Base-by-base conservation (phyloP, 2,329 filamentous ascomycete genomes). In the Trichoderma atrobrunneum region DNA sequence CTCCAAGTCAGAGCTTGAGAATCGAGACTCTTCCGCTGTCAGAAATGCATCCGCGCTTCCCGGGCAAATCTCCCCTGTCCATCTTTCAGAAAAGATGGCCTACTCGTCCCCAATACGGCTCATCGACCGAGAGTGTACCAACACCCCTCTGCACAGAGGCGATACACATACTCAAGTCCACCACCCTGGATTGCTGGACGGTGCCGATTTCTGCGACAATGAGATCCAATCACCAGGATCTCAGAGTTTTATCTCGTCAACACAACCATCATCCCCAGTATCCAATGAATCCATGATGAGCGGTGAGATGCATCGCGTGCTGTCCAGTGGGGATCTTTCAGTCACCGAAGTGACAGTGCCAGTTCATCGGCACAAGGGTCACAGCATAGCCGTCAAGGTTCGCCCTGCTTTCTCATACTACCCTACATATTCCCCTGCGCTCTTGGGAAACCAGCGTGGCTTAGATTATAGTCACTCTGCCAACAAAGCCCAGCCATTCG, bases 341-440 rank as follows among this genome's bases (percentile, higher is more conserved):
- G 65, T 71, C 7, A 72, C 66, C 3, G 69, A 65, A 4, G 73
- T 75, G 43, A 67, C 67, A 57, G 70, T 76, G 14, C 48, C 73
- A 3, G 51, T 74, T 36, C 73, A 76, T 48, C 69, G 61, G 36
- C 71, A 74, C 24, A 65, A 69, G n/a, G 77, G 75, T 7, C 76
- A 78, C 30, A 75, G 70, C 54, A 74, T 72, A 32, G 70, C 73
- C 11, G 75, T 75, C 18, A 80, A 81, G 39, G 73, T 77, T 34
- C 76, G 75, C 5, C 78, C 79, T 16, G 75, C 75, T 3, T 77
- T 75, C 48, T 73, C 75, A 7, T 54, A 74, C 18, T 60, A 76
- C 36, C 67, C 72, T 1, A 63, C 72, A 7, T 66, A 75, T 34
- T 64, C 74, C 24, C 69, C 66, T 36, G 26, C 21, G 18, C 30